phyloP scores from a whole-genome alignment of 805 yeast species.

The Suhomyces xylopsoci region DNA sequence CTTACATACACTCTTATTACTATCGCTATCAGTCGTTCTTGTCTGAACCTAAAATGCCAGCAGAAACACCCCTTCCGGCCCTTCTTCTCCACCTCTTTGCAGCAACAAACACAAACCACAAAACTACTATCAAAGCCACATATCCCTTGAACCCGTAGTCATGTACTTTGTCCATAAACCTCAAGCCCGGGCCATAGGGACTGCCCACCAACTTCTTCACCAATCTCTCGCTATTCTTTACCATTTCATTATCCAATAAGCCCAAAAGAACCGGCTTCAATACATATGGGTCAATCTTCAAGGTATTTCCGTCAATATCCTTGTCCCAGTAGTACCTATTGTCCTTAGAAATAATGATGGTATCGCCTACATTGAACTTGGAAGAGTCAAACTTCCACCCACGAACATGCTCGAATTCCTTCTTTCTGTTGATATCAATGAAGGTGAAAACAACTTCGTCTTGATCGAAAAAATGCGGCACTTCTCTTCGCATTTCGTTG shows the following conservation, averaged over 20 bases:
- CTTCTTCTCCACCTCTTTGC: conserved; percentile 1
- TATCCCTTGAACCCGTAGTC: conserved; percentile 46
- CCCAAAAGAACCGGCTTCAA: conserved; percentile 36
- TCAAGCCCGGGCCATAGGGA: conserved; percentile 38
- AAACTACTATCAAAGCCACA: conserved; percentile 13
- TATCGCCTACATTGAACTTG: conserved; percentile 51
- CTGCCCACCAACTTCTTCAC: conserved; percentile 37
- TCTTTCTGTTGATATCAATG: conserved; percentile 45
- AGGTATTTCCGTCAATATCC: conserved; percentile 33
- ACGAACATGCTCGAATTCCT: conserved; percentile 20
- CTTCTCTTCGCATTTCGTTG: conserved; percentile 46
- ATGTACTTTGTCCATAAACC: conserved; percentile 45
- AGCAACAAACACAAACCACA: conserved; percentile 9
- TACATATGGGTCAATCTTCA: conserved; percentile 33
- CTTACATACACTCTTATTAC: too few species aligned
- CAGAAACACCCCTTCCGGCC: conserved; percentile 2
- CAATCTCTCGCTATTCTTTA: conserved; percentile 9
- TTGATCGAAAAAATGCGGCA: conserved; percentile 47
- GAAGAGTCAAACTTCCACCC: conserved; percentile 40
- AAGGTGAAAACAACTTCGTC: conserved; percentile 45
- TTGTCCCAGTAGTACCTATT: conserved; percentile 30
- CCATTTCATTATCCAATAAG: conserved; percentile 33
- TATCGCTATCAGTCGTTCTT: conserved; percentile 2
- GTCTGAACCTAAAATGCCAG: conserved; percentile 2
- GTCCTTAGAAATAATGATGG: conserved; percentile 50